These are phyloP conservation scores for Oryza glumipatula DNA, from an alignment of 176 grass and related monocot genomes.

Conservation along the genomic window DNA sequence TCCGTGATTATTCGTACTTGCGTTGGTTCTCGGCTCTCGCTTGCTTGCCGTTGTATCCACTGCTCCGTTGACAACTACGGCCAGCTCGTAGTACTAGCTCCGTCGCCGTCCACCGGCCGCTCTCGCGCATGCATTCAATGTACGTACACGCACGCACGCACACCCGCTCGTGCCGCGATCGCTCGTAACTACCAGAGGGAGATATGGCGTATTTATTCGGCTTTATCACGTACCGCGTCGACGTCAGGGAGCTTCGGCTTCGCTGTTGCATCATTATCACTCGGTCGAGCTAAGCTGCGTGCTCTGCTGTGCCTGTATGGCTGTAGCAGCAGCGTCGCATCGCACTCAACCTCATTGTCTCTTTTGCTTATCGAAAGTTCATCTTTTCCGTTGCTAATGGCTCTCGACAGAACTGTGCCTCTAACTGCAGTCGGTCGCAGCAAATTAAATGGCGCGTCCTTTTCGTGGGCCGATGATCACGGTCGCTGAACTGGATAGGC, in stretches of 20 bases:
- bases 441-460: constrained; percentile 24
- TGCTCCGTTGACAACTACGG: constrained; percentile 38
- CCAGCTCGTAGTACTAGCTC: not conserved
- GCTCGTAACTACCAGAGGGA: constrained; percentile 6
- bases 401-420: not conserved
- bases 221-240: constrained; percentile 30
- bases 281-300: not conserved
- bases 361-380: not conserved
- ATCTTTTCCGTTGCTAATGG: not conserved
- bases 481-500: not conserved
- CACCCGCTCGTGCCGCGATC: constrained; percentile 4
- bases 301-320: not conserved
- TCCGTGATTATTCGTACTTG: too few relatives aligned
- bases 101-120: not conserved
- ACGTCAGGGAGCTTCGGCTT: not conserved
- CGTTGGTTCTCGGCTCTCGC: not conserved
- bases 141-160: not conserved
- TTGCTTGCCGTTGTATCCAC: constrained; percentile 53
- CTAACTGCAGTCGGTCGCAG: not conserved
- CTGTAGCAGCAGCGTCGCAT: not conserved
- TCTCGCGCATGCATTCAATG: not conserved
- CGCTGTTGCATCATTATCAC: constrained; percentile 17
- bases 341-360: not conserved
- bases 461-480: constrained; percentile 20
- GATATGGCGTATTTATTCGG: constrained; percentile 17